Base-by-base conservation (phyloP, 1,284 basidiomycete genomes). In the Crucibulum parvulum region DNA sequence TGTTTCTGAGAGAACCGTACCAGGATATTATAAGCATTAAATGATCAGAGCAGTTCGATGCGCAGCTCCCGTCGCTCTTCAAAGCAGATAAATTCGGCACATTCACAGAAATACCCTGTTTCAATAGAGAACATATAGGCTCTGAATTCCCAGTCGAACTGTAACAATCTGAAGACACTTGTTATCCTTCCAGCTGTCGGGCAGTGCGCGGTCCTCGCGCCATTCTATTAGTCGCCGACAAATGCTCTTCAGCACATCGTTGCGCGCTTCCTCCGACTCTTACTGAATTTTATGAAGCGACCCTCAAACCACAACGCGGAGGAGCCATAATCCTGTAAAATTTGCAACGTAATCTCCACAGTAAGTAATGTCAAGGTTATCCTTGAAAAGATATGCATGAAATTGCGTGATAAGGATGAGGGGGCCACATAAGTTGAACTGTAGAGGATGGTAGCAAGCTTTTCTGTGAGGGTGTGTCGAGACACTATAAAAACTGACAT, bases 111-210 rank as follows among this genome's bases (percentile, higher is more conserved):
- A 41, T 75, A 70, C 69, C 87, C 85, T 78, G 82, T 85, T 71
- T 89, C 87, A 51, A 84, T 72, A 6, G 87, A 89, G 62, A 85
- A 84, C 0, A 81, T 77, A 11, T 74, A 69, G 65, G 87, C 85
- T 37, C 82, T 77, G 62, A 84, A 87, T 59, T 80, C 75, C 83
- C 84, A 86, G 10, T 87, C 85, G 63, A 88, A 83, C 60, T 83
- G 81, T 34, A 90, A 66, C 3, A 74, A 68, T 5, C 58, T 62
- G 50, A 87, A 2, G 58, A 58, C 10, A 83, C 70, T 10, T 57
- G 47, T 16, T 69, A 64, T 3, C 63, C 56, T 24, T 69, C 64
- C 6, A 85, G 69, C 13, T 75, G 61, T 2, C 59, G 51, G 5
- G 31, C 31, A 31, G 31, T 7, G 70, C 64, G 7, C 70, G 72